Conservation (phyloP, 2,329 filamentous ascomycete genomes). For the Verticillium nubilum region DNA sequence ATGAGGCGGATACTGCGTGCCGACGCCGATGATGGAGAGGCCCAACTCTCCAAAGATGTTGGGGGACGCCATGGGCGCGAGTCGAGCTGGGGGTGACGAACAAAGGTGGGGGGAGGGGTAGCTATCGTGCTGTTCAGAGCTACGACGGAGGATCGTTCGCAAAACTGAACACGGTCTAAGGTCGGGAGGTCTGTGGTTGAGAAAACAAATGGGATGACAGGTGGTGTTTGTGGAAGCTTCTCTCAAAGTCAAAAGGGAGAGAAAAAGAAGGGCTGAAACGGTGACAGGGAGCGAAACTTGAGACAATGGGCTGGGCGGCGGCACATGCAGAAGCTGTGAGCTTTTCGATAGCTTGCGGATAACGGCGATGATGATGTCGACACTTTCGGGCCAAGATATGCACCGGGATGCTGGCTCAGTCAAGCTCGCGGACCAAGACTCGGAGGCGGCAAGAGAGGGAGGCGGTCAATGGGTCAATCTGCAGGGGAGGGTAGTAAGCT, state of each 20-base stretch:
- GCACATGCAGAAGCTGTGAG: not conserved
- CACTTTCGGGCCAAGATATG: not conserved
- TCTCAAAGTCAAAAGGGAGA: no score
- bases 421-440: not conserved
- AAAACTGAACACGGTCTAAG: not conserved
- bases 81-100: constrained; percentile 5
- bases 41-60: constrained; percentile 43
- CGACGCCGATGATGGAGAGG: constrained; percentile 56
- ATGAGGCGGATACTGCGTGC: constrained; percentile 55
- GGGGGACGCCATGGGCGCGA: constrained; percentile 31
- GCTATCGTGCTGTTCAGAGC: not conserved
- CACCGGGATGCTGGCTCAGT: not conserved
- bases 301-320: not conserved
- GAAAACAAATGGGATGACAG: not conserved
- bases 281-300: not conserved
- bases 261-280: not conserved
- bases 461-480: not conserved
- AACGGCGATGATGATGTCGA: not conserved
- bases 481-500: no score
- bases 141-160: not conserved
- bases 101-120: not conserved
- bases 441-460: not conserved
- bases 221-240: not conserved
- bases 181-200: not conserved
- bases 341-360: not conserved